Conservation (phyloP, 2,329 filamentous ascomycete genomes). For the Lizonia empirigonia region DNA sequence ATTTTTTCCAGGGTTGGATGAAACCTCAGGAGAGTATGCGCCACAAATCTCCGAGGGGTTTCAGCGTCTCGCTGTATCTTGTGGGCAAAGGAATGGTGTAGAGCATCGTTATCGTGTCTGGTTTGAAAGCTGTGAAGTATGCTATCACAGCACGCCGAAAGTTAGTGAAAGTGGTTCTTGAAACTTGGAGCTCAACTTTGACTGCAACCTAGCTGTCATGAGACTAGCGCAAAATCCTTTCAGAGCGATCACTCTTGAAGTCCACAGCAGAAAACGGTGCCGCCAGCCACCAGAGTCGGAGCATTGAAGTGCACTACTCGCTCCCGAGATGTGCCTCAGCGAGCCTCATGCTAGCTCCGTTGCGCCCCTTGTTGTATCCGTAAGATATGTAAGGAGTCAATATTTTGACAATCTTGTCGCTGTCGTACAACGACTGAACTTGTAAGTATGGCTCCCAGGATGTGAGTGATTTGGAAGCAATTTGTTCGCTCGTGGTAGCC, state of each 20-base stretch:
- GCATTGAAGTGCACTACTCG: neutral
- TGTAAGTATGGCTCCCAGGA: neutral
- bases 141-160: neutral
- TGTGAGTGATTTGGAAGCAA: neutral
- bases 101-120: neutral
- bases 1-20: no score
- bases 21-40: no score
- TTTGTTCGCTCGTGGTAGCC: neutral
- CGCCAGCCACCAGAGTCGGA: slow-evolving; percentile 1
- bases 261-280: slow-evolving; percentile 1
- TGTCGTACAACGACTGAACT: neutral
- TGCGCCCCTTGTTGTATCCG: neutral
- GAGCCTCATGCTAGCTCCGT: neutral
- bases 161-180: neutral
- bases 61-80: no score
- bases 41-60: no score
- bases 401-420: neutral
- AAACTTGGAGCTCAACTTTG: neutral
- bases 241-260: slow-evolving; percentile 5
- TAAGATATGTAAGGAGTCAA: neutral
- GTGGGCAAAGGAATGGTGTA: neutral
- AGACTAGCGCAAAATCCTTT: neutral
- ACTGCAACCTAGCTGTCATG: slow-evolving; percentile 7
- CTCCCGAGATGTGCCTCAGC: neutral
- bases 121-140: neutral